Evolutionary conservation across 768 basidiomycete genomes (phyloP).

Genomic region (Naganishia friedmannii): DNA sequence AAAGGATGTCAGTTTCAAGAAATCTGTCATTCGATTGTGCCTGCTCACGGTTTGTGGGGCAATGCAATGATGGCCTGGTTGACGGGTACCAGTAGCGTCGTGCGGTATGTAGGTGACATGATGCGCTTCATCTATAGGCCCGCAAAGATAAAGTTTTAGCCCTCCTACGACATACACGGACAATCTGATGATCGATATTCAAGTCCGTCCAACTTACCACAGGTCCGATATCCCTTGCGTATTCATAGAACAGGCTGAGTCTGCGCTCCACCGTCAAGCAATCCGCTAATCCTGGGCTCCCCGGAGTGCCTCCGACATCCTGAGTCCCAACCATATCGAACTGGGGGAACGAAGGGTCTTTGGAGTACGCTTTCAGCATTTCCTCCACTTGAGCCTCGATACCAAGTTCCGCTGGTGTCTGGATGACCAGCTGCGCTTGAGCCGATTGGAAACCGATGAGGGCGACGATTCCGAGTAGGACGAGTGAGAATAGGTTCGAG

Average conservation of each 20-base stretch:
- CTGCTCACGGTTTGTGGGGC: slow-evolving; percentile 54
- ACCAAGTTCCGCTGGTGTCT: slow-evolving; percentile 13
- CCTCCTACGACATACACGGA: not conserved
- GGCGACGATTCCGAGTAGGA: not conserved
- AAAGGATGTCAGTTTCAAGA: not conserved
- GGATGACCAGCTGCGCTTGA: slow-evolving; percentile 10
- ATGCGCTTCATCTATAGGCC: slow-evolving; percentile 1
- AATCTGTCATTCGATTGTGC: not conserved
- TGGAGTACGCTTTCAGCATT: not conserved
- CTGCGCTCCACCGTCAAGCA: slow-evolving; percentile 39
- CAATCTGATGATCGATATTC: not conserved
- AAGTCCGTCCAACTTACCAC: slow-evolving; percentile 31
- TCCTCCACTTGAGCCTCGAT: slow-evolving; percentile 4
- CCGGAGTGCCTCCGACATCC: slow-evolving; percentile 9
- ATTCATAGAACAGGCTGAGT: slow-evolving; percentile 40
- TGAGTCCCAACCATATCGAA: slow-evolving; percentile 15
- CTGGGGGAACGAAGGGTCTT: slow-evolving; percentile 37
- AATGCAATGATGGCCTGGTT: slow-evolving; percentile 85
- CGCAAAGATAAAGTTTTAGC: not conserved
- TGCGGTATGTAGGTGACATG: slow-evolving; percentile 36
- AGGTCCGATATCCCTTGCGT: slow-evolving; percentile 38
- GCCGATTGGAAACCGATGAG: not conserved
- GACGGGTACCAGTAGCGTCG: slow-evolving; percentile 74
- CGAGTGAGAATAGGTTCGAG: not conserved
- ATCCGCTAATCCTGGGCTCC: slow-evolving; percentile 35